Percentiles rank a stretch among this genome's conserved stretches.
Conservation (phyloP, 495 filamentous ascomycete species). For the Aspergillus biplanus region DNA sequence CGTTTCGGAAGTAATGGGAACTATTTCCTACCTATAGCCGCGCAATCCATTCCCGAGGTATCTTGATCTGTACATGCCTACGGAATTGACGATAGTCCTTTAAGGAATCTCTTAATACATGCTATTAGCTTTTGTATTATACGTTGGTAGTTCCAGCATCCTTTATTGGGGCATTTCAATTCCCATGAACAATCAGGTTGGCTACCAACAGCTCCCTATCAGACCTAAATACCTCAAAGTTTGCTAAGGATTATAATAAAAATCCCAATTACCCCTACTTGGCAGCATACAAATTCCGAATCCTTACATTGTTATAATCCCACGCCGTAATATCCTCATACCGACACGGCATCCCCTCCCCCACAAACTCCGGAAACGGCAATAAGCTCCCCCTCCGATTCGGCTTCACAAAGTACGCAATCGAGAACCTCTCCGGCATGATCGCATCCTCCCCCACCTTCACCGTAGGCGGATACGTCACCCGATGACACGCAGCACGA, state of each 20-base stretch:
- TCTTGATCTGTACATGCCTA: no score
- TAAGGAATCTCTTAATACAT: no score
- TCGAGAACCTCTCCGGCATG: conserved; percentile 33
- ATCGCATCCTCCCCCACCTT: conserved; percentile 24
- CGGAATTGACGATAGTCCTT: no score
- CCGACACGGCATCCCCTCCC: conserved; percentile 15
- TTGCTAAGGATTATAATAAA: no score
- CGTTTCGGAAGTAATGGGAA: no score
- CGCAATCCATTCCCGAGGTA: no score
- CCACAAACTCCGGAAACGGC: conserved; percentile 28
- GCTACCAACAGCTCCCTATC: no score
- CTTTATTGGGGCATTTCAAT: no score
- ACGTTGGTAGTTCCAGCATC: no score
- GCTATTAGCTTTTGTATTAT: no score
- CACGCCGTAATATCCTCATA: conserved; percentile 37
- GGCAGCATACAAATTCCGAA: conserved; percentile 5
- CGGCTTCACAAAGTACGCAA: conserved; percentile 38
- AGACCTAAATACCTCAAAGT: no score
- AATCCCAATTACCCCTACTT: not conserved
- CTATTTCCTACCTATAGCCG: no score
- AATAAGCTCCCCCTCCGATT: conserved; percentile 29
- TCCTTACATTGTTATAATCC: conserved; percentile 34
- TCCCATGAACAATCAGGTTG: not conserved
- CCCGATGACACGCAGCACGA: conserved; percentile 37
- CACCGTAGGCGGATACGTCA: conserved; percentile 27